A percentile compares a stretch with the other conserved stretches of the same genome.
Evolutionary conservation across 2,329 filamentous ascomycete species (phyloP).

Genomic region (Colletotrichum coccodes): DNA sequence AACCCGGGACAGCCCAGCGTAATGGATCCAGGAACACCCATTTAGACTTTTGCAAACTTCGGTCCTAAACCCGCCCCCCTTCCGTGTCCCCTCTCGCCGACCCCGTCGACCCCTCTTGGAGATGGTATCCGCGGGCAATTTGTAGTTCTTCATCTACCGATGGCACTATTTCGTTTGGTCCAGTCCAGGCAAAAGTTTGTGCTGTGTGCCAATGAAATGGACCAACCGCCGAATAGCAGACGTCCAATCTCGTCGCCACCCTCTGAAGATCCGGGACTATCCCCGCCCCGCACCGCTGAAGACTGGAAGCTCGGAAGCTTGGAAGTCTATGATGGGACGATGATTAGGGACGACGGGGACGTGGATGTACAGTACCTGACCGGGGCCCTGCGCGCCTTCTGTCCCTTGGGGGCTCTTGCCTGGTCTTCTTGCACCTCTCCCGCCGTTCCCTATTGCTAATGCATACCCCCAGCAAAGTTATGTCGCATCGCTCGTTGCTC

Average conservation of each 20-base stretch:
- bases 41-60: neutral
- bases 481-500: neutral
- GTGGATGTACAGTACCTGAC: neutral
- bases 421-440: constrained; percentile 11
- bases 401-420: constrained; percentile 1
- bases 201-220: neutral
- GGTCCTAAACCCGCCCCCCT: neutral
- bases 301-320: neutral
- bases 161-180: neutral
- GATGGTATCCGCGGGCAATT: neutral
- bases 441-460: constrained; percentile 4
- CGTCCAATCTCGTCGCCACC: neutral
- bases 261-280: constrained; percentile 7
- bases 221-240: neutral
- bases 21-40: neutral
- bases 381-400: neutral
- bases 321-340: neutral
- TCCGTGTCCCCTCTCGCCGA: neutral
- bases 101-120: neutral
- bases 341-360: neutral
- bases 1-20: neutral
- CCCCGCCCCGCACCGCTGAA: constrained; percentile 1
- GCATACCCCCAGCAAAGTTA: neutral
- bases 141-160: neutral
- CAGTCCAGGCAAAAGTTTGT: neutral